These are phyloP conservation scores for Rossbeevera mucosa DNA, from an alignment of 768 basidiomycete species.

Conservation along the genomic window DNA sequence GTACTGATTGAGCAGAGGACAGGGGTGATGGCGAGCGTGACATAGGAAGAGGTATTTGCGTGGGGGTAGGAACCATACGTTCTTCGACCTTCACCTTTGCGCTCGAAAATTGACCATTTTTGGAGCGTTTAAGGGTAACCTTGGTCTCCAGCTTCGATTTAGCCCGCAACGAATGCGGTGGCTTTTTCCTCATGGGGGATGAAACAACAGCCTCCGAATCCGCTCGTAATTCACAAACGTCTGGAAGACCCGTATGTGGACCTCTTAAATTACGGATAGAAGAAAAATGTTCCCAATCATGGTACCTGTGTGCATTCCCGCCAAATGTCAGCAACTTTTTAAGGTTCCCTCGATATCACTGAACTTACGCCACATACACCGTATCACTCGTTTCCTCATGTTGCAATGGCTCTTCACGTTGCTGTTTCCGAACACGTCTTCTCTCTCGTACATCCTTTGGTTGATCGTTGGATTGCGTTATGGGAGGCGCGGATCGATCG, in stretches of 20 bases:
- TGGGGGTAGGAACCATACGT: constrained; percentile 20
- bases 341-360: constrained; percentile 5
- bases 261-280: constrained; percentile 86
- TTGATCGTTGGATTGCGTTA: constrained; percentile 23
- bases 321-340: constrained; percentile 8
- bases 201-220: constrained; percentile 29
- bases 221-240: constrained; percentile 48
- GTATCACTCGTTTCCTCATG: constrained; percentile 34
- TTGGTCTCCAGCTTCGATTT: constrained; percentile 26
- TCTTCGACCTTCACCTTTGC: constrained; percentile 23
- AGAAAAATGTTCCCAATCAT: constrained; percentile 94
- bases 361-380: constrained; percentile 80
- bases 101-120: constrained; percentile 22
- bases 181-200: constrained; percentile 34
- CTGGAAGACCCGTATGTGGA: constrained; percentile 73
- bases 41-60: constrained; percentile 35
- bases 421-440: constrained; percentile 39
- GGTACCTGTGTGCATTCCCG: constrained; percentile 50
- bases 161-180: constrained; percentile 27
- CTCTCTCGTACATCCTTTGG: constrained; percentile 39
- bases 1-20: constrained; percentile 22
- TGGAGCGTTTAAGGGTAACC: constrained; percentile 12
- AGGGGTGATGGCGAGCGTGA: constrained; percentile 37
- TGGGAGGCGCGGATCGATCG: constrained; percentile 24
- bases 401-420: constrained; percentile 19